Evolutionary conservation across 495 filamentous ascomycete genomes (phyloP).

Genomic region (Aspergillus saccharolyticus): DNA sequence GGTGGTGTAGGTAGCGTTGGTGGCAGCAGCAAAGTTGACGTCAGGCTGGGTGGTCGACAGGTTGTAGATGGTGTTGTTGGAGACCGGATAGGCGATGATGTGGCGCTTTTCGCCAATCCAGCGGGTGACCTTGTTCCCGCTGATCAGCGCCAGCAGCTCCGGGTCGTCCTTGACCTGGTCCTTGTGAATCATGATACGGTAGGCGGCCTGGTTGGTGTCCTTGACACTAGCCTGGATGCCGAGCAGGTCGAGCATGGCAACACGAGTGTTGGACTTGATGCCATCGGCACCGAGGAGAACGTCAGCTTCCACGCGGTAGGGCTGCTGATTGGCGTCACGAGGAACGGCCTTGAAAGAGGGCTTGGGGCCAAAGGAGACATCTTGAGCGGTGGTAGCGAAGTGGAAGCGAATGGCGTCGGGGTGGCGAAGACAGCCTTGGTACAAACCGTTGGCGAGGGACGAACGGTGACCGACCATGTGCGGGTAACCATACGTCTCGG

Average conservation of each 20-base stretch:
- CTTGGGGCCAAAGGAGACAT: conserved; percentile 49
- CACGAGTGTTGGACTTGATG: conserved; percentile 62
- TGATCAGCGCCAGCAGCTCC: conserved; percentile 62
- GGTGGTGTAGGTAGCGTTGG: conserved; percentile 73
- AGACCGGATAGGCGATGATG: conserved; percentile 79
- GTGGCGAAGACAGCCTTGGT: conserved; percentile 60
- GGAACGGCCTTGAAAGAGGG: conserved; percentile 54
- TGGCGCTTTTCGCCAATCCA: conserved; percentile 77
- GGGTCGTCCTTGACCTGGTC: conserved; percentile 61
- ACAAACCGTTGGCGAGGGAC: conserved; percentile 64
- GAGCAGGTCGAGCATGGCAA: conserved; percentile 54
- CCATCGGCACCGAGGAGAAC: conserved; percentile 69
- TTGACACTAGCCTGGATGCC: conserved; percentile 53
- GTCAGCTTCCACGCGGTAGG: conserved; percentile 57
- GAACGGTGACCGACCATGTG: conserved; percentile 77
- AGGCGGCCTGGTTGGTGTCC: conserved; percentile 76
- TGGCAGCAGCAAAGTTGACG: conserved; percentile 63
- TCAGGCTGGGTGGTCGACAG: conserved; percentile 72
- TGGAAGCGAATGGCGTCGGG: conserved; percentile 60
- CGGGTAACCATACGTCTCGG: conserved; percentile 62
- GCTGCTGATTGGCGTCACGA: conserved; percentile 41
- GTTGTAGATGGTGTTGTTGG: conserved; percentile 73
- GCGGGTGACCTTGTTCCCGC: conserved; percentile 61
- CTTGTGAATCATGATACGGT: conserved; percentile 74
- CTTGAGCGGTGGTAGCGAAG: conserved; percentile 52